Evolutionary conservation across 2,329 filamentous ascomycete genomes (phyloP), one percentile per base, ranked within the genome.

Genomic region (Epichloe bromicola): DNA sequence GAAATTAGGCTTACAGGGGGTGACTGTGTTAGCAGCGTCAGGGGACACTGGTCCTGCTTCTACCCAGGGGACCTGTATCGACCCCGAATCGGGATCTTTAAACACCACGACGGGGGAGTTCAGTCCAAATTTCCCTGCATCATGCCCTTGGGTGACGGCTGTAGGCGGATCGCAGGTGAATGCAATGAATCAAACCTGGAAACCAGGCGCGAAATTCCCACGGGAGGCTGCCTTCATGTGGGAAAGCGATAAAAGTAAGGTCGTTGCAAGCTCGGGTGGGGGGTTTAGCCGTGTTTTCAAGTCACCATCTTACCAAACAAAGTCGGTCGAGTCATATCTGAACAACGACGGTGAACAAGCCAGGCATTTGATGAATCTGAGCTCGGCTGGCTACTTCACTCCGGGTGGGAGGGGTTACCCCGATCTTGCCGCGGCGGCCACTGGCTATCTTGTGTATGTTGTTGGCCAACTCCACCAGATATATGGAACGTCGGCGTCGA

Each of bases 11-110:
- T 74, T 78, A 1, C 76, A 83, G 11, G 84, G 84, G 26, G 77
- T 86, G 15, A 78, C 80, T 0, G 70, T 86, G 14, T 69, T 88
- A 51, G 79, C 81, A 55, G 74, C 76, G n/a, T 76, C 75, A 12
- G 84, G 84, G 3, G 82, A 88, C 57, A 46, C 55, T 2, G 70
- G 70, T 1, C 60, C 67, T 2, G 67, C 40, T 7, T 48, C 46
- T 4, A 26, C 3, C 15, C n/a, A 47, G 19, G 45, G 36, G 3
- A 39, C 19, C 3, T 30, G 45, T 4, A 39, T 48, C 12, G 37
- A 20, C 37, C n/a, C 3, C 11, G 12, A 4, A 4, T 67, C 0
- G 17, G 47, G 4, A 60, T 62, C 3, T 68, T 65, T 46, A 57
- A 61, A 49, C 61, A 65, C n/a, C 67, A 69, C 44, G 60, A 67